Percentiles rank a stretch among this genome's conserved stretches.
phyloP scores from a whole-genome alignment of 2,329 filamentous ascomycete species.

The Pestalotiopsis fici region DNA sequence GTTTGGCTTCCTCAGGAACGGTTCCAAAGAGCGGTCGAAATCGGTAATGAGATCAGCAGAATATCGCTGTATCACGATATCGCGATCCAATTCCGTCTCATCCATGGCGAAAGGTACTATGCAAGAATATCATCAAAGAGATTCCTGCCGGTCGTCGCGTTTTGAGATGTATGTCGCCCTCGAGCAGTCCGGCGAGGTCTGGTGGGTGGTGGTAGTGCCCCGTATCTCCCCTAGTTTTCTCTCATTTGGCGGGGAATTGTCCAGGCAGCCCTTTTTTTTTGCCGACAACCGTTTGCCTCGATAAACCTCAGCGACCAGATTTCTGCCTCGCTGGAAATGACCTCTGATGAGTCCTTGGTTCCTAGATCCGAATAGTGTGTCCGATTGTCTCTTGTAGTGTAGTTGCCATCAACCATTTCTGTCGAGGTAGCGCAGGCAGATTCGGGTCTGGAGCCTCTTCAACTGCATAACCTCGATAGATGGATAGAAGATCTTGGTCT shows the following conservation, averaged over 20 bases:
- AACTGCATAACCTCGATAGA: background rate
- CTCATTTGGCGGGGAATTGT: background rate
- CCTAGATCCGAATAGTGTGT: background rate
- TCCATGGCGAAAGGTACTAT: slow-evolving; percentile 50
- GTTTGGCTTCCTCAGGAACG: slow-evolving; percentile 54
- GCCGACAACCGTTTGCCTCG: background rate
- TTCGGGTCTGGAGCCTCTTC: background rate
- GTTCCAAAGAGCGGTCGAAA: slow-evolving; percentile 53
- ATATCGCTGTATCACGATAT: slow-evolving; percentile 62
- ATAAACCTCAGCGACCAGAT: background rate
- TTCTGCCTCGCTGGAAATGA: background rate
- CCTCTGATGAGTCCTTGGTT: background rate
- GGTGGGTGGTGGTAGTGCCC: background rate
- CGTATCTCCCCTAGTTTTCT: background rate
- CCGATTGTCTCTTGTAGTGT: background rate
- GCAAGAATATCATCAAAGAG: background rate
- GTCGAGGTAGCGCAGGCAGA: background rate
- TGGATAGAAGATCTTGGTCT: background rate
- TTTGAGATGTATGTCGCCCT: background rate
- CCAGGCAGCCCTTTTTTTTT: slow-evolving; percentile 1
- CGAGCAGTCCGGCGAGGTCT: background rate
- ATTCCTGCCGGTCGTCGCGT: background rate
- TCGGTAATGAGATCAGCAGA: slow-evolving; percentile 61
- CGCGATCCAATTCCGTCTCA: slow-evolving; percentile 58
- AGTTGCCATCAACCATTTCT: background rate